Evolutionary conservation across 2,329 filamentous ascomycete species (phyloP), one percentile per base, ranked within the genome.

Genomic region (Fusarium proliferatum): DNA sequence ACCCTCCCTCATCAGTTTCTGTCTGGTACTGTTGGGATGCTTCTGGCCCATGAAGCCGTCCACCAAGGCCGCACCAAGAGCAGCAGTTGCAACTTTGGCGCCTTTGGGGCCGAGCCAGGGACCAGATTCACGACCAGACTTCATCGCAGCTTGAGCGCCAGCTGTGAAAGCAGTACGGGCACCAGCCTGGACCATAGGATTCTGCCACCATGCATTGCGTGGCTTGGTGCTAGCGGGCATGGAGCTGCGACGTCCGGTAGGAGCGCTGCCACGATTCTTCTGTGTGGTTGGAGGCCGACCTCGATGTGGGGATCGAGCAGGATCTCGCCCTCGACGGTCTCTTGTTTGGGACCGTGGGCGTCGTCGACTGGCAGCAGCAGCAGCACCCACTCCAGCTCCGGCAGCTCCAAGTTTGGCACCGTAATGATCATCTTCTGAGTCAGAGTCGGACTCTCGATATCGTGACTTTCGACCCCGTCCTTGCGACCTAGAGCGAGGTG

Each of bases 41-140:
- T 82, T 83, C 61, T 80, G 75, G 5, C 79, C 79, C 52, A 85
- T 81, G 38, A 87, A 83, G 0, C 85, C 84, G 64, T 87, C 86
- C 43, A 86, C 82, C 23, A 87, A 77, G 1, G 86, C 86, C 2
- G 86, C 86, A 23, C 85, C 85, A 3, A 88, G 67, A 5, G 86
- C 86, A 4, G 86, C 85, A 4, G 85, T 85, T 3, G 85, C 86
- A 6, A 88, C 79, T 59, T 85, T 85, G 49, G 84, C 84, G 9
- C 85, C 86, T 71, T 88, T 88, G 16, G 84, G 78, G 1, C 86
- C 85, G 9, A 85, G 78, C 86, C 86, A 88, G 2, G 82, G 79
- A 5, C 85, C 84, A 3, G 82, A 81, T 21, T 86, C 84, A 51
- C 84, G 81, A 55, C 85, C 84, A 53, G 84, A 81, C 53, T 84